Evolutionary conservation across 805 yeast species (phyloP), one percentile per base, ranked within the genome.

Genomic region (Babjeviella inositovora): DNA sequence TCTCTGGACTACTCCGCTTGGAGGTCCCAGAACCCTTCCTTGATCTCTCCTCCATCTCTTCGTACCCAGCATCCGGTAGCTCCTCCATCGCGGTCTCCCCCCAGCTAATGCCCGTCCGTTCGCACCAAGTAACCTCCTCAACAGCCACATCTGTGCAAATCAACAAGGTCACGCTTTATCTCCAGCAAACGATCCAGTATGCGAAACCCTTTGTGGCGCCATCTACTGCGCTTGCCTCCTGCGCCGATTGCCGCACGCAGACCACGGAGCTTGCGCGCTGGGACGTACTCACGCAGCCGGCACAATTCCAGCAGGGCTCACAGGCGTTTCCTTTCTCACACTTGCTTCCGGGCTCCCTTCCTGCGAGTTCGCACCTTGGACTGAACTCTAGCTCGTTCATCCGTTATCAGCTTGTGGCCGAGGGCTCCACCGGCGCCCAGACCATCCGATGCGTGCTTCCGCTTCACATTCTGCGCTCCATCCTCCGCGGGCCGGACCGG

Each of bases 241-340:
- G 94, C 43, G 35, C 53, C 11, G 57, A 64, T 19, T 82, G 95
- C 45, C 47, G 53, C 11, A 47, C 45, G 2, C 60, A 63, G 23
- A 47, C 48, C 3, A 70, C 67, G 8, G 75, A 70, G 17, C 53
- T 90, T 34, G 92, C 93, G 14, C 54, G 72, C 25, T 90, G 99
- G 99, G 82, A 82, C 35, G 75, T 90, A 7, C 57, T 90, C 27
- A 52, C 65, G 4, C 56, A 58, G 15, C 53, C 67, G 1, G 57
- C 69, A 2, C 54, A 62, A n/a, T 65, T 82, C 31, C 54, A 71
- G 6, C 46, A 53, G 5, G 90, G 87, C 1, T 32, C 51, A 1
- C 54, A 61, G 10, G 82, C 79, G 1, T 90, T 80, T 43, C 99
- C 98, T 2, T 87, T 90, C 41, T 75, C 93, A 11, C 84, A 82